A percentile compares a stretch with the other conserved stretches of the same genome.
Conservation (phyloP, 2,329 filamentous ascomycete genomes). For the Diaporthe sp. region DNA sequence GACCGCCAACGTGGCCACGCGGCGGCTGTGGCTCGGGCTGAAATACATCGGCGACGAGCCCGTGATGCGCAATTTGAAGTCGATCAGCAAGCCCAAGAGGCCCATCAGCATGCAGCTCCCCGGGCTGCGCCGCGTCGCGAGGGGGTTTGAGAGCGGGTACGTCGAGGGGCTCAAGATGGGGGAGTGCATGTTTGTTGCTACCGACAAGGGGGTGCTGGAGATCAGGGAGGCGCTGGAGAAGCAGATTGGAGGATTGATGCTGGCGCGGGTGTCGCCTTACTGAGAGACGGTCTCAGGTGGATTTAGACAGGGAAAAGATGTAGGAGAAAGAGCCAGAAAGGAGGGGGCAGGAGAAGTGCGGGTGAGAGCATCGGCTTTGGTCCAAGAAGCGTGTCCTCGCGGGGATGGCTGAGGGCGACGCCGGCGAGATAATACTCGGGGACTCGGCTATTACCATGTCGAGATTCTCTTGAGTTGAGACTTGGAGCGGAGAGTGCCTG, state of each 20-base stretch:
- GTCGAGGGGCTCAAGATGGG: constrained; percentile 82
- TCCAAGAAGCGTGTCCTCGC: not conserved
- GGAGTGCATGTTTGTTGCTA: constrained; percentile 85
- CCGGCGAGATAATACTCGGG: not conserved
- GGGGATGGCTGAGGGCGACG: not conserved
- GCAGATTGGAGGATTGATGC: constrained; percentile 82
- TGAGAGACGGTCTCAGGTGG: not conserved
- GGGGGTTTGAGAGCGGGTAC: constrained; percentile 77
- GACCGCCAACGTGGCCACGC: constrained; percentile 76
- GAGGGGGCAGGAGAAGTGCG: too few species aligned
- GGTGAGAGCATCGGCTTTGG: not conserved
- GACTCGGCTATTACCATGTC: too few species aligned
- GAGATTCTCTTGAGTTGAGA: not conserved
- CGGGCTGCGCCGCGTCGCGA: constrained; percentile 73
- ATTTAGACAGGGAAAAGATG: not conserved
- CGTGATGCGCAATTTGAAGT: constrained; percentile 75
- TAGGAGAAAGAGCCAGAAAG: not conserved
- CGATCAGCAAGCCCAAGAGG: constrained; percentile 82
- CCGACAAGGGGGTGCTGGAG: constrained; percentile 84
- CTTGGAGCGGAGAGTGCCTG: not conserved
- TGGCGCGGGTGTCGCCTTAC: constrained; percentile 73
- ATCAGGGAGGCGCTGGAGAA: constrained; percentile 84
- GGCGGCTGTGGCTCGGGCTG: constrained; percentile 87
- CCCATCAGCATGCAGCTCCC: constrained; percentile 74
- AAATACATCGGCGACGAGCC: constrained; percentile 91